These are phyloP conservation scores for Suhomyces prunicola DNA, from an alignment of 805 yeast genomes.

Conservation along the genomic window DNA sequence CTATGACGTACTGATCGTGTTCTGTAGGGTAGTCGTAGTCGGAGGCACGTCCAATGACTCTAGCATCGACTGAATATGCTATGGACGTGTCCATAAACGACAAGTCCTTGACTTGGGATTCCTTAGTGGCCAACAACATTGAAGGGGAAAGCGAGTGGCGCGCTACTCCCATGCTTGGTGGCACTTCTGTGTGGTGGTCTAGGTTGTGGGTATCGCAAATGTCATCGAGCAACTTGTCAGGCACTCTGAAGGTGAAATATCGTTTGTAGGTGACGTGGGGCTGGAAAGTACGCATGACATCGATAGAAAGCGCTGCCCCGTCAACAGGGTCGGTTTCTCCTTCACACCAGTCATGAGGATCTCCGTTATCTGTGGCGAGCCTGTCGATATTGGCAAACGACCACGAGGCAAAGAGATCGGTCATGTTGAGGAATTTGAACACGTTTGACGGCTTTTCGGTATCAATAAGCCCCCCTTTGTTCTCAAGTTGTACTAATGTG, in stretches of 20 bases:
- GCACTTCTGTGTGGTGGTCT: constrained; percentile 32
- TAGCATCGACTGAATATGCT: constrained; percentile 35
- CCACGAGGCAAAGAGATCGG: constrained; percentile 45
- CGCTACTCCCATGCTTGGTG: constrained; percentile 36
- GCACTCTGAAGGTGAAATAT: constrained; percentile 39
- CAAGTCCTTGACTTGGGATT: constrained; percentile 27
- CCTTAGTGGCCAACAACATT: constrained; percentile 21
- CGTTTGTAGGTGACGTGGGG: constrained; percentile 40
- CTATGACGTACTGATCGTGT: constrained; percentile 36
- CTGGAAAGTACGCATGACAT: constrained; percentile 33
- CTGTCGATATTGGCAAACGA: constrained; percentile 42
- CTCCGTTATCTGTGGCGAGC: constrained; percentile 26
- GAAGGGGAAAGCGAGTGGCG: constrained; percentile 23
- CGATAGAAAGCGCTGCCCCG: constrained; percentile 33
- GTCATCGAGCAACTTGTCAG: constrained; percentile 40
- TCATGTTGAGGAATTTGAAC: constrained; percentile 41
- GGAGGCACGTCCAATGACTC: constrained; percentile 39
- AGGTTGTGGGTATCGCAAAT: constrained; percentile 36
- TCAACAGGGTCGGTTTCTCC: constrained; percentile 44
- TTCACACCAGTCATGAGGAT: constrained; percentile 40
- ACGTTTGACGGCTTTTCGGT: constrained; percentile 24
- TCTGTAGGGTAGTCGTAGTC: constrained; percentile 24
- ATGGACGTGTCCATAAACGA: constrained; percentile 34
- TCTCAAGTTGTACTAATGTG: constrained; percentile 24
- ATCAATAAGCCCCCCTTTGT: constrained; percentile 16